phyloP scores from a whole-genome alignment of 2,329 filamentous ascomycete species.

The Fulvia fulva region DNA sequence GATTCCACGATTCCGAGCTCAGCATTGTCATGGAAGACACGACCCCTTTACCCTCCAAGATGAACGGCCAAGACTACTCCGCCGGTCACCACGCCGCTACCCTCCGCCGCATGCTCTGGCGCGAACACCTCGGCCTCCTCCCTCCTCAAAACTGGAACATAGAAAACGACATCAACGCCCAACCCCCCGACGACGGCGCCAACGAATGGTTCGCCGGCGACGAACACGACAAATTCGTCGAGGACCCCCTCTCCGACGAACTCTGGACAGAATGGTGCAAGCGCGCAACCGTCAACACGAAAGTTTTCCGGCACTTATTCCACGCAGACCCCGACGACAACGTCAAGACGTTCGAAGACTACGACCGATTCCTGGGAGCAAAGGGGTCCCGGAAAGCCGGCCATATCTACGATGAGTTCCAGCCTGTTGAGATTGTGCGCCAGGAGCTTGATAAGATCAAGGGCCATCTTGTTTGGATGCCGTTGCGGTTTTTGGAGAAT shows the following conservation, averaged over 20 bases:
- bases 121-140: conserved; percentile 82
- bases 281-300: conserved; percentile 67
- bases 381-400: conserved; percentile 62
- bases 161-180: conserved; percentile 67
- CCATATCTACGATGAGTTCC: conserved; percentile 78
- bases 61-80: conserved; percentile 73
- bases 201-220: conserved; percentile 74
- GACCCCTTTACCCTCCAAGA: conserved; percentile 63
- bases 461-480: conserved; percentile 93
- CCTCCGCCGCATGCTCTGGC: conserved; percentile 77
- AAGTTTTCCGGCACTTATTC: conserved; percentile 73
- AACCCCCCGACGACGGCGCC: conserved; percentile 63
- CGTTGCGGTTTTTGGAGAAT: conserved; percentile 78
- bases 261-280: conserved; percentile 64
- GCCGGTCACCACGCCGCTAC: conserved; percentile 80
- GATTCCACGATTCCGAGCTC: conserved; percentile 86
- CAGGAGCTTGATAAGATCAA: conserved; percentile 69
- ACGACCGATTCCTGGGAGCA: conserved; percentile 71
- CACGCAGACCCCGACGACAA: conserved; percentile 86
- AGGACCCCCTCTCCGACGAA: conserved; percentile 56
- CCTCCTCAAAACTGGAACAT: conserved; percentile 67
- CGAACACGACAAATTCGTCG: conserved; percentile 55
- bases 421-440: conserved; percentile 68
- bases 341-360: conserved; percentile 86
- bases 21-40: conserved; percentile 87